phyloP scores from a whole-genome alignment of 2,329 filamentous ascomycete species.

The Sarocladiaceae sp. region DNA sequence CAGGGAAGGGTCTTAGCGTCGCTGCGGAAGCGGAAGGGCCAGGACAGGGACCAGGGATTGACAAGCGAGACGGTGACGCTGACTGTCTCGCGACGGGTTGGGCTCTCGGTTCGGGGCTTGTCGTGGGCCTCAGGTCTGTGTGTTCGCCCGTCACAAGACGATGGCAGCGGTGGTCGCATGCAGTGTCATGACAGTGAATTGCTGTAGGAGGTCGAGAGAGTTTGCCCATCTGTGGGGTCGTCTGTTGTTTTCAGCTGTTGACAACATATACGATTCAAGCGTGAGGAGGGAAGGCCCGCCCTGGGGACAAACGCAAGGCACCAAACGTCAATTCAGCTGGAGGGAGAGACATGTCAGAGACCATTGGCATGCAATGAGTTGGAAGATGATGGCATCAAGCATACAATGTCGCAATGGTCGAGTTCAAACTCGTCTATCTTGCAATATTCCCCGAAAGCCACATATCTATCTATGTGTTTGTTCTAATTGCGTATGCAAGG shows the following conservation, averaged over 20 bases:
- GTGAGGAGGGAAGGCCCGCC: too few relatives aligned
- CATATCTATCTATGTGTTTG: too few relatives aligned
- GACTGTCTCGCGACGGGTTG: background rate
- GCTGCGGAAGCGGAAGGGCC: conserved; percentile 4
- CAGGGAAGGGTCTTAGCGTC: conserved; percentile 1
- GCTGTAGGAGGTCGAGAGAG: too few relatives aligned
- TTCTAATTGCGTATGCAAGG: background rate
- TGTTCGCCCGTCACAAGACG: background rate
- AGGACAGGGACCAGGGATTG: background rate
- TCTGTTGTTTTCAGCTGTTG: too few relatives aligned
- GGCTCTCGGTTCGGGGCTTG: background rate
- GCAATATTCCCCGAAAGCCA: background rate
- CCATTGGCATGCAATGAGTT: too few relatives aligned
- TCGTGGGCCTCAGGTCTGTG: background rate
- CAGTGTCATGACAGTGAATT: too few relatives aligned
- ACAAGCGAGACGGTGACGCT: conserved; percentile 9
- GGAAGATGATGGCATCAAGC: too few relatives aligned
- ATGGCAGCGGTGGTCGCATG: background rate
- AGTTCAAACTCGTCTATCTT: background rate
- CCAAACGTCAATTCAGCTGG: too few relatives aligned
- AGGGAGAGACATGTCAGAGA: too few relatives aligned
- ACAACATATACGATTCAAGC: too few relatives aligned
- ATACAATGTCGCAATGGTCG: background rate
- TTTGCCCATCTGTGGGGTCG: too few relatives aligned
- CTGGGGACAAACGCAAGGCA: too few relatives aligned